Percentiles rank a stretch among this genome's conserved stretches.
These are phyloP conservation scores for Claviceps lovelessii DNA, from an alignment of 2,329 filamentous ascomycete species.

Conservation along the genomic window DNA sequence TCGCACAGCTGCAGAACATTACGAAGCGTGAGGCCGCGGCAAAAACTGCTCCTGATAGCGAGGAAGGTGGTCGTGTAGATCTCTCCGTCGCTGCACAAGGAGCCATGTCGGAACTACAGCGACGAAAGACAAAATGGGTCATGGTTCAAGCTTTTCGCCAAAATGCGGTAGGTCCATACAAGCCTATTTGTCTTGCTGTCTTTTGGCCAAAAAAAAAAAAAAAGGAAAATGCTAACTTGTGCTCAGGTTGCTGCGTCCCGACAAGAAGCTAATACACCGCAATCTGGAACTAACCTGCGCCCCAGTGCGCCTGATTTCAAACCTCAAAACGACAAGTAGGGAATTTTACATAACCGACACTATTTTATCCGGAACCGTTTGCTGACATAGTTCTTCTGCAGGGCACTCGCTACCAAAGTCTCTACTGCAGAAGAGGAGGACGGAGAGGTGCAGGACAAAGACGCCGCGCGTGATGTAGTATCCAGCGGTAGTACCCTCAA, in stretches of 20 bases:
- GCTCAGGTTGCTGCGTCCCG: conserved; percentile 16
- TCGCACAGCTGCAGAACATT: conserved; percentile 51
- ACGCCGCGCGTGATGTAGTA: conserved; percentile 6
- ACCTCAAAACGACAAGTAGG: conserved; percentile 30
- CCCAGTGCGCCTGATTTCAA: conserved; percentile 52
- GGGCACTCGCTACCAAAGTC: conserved; percentile 9
- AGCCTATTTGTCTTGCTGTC: background rate
- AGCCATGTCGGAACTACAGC: conserved; percentile 54
- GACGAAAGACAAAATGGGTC: conserved; percentile 53
- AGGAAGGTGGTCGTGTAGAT: conserved; percentile 52
- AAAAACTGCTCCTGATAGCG: conserved; percentile 32
- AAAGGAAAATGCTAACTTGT: background rate
- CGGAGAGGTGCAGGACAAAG: conserved; percentile 53
- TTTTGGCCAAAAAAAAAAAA: background rate
- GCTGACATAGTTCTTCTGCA: conserved; percentile 8
- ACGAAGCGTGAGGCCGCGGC: conserved; percentile 43
- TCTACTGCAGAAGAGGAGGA: conserved; percentile 46
- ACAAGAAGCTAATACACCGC: conserved; percentile 16
- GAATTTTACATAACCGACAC: conserved; percentile 6
- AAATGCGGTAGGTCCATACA: conserved; percentile 36
- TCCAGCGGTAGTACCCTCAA: conserved; percentile 9
- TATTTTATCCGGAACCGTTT: background rate
- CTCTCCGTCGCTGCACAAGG: conserved; percentile 60
- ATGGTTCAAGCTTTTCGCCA: conserved; percentile 59
- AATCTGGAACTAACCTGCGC: conserved; percentile 30